Evolutionary conservation across 2,329 filamentous ascomycete species (phyloP), one percentile per base, ranked within the genome.

Genomic region (Claviceps quebecensis): DNA sequence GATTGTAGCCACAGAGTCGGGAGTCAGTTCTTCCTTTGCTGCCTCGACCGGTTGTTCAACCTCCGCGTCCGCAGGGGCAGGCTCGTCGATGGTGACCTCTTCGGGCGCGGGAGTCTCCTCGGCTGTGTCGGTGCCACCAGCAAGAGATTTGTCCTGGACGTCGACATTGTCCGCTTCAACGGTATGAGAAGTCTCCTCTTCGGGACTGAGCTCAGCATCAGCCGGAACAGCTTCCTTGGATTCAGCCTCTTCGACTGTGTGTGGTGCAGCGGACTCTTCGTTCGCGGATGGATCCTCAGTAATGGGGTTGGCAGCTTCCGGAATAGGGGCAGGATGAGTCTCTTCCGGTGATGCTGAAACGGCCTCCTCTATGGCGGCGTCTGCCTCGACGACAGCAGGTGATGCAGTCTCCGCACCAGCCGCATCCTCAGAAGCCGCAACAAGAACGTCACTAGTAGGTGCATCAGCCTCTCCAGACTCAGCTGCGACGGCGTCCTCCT

Each of bases 341-440:
- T 34, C 34, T 29, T 48, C 17, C 26, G 45, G 26, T 54, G 51
- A 16, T 38, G 51, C 45, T 22, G 52, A 49, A 37, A 13, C 16
- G 11, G 43, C 39, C 19, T 45, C 13, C 16, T 55, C 53, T 34
- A 40, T 29, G 16, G 45, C 37, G 39, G 54, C 47, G 7, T 50
- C 44, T 43, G 37, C 37, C 11, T 34, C 44, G 37, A 55, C 53
- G 50, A 44, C 40, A 13, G 39, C 8, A 11, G 40, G 7, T 44
- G 19, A 2, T 49, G 17, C 48, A 16, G 19, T 17, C 23, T 48
- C 39, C 19, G 14, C 40, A 9, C 17, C n/a, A 19, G 17, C 29
- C 11, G n/a, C n/a, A 39, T n/a, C 17, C 13, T 39, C 45, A 19
- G 8, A 17, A 1, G 40, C 39, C 29, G 48, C 46, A 9, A 11